These are phyloP conservation scores for Ganoderma sp. DNA, from an alignment of 1,284 basidiomycete genomes.

Conservation along the genomic window DNA sequence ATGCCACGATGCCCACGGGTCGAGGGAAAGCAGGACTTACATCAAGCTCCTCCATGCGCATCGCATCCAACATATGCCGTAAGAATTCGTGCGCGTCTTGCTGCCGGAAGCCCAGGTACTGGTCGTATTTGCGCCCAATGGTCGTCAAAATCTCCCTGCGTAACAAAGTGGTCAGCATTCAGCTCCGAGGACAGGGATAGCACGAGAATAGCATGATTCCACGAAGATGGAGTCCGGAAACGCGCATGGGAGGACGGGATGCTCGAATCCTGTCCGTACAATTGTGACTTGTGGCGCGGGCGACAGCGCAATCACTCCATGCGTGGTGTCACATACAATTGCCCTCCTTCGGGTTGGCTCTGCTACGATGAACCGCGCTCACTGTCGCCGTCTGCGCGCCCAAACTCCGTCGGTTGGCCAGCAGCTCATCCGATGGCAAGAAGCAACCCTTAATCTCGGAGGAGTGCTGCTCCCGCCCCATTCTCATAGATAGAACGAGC, in stretches of 20 bases:
- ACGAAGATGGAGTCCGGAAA: not conserved
- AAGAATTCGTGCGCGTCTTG: slow-evolving; percentile 96
- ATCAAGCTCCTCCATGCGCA: slow-evolving; percentile 94
- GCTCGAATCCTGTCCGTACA: not conserved
- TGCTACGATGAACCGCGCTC: not conserved
- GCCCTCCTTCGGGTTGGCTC: not conserved
- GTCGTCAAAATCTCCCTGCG: slow-evolving; percentile 63
- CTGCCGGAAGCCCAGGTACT: slow-evolving; percentile 90
- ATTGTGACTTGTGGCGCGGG: not conserved
- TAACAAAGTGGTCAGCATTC: not conserved
- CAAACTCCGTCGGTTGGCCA: too few relatives aligned
- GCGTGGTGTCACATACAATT: not conserved
- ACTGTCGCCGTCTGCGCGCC: too few relatives aligned
- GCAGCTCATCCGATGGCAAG: too few relatives aligned
- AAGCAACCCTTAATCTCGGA: too few relatives aligned
- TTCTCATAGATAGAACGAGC: not conserved
- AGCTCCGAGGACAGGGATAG: not conserved
- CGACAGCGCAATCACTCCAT: not conserved
- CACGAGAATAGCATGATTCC: not conserved
- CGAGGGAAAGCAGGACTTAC: slow-evolving; percentile 51
- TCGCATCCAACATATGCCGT: slow-evolving; percentile 87
- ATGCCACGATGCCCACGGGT: not conserved
- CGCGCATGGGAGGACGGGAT: not conserved
- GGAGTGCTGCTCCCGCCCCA: not conserved
- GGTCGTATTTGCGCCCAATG: slow-evolving; percentile 87